These are phyloP conservation scores for Phlebiopsis gigantea DNA, from an alignment of 768 basidiomycete genomes.

Conservation along the genomic window DNA sequence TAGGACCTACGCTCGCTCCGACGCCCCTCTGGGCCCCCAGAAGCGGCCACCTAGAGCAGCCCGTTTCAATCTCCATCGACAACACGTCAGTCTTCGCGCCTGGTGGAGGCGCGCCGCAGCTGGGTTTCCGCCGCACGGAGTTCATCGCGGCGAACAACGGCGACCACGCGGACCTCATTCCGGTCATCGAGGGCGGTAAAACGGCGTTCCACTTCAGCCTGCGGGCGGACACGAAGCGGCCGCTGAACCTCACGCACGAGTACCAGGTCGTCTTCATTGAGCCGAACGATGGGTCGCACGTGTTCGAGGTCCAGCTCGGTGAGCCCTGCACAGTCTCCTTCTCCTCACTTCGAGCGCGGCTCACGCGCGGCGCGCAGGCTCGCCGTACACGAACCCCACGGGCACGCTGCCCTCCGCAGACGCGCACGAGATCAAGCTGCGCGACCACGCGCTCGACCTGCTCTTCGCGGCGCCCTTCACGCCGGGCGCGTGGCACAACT, in stretches of 20 bases:
- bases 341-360: not conserved
- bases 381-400: conserved; percentile 51
- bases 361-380: conserved; percentile 30
- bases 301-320: conserved; percentile 59
- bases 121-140: conserved; percentile 55
- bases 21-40: conserved; percentile 49
- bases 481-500: conserved; percentile 49
- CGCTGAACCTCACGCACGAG: conserved; percentile 51
- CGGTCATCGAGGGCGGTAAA: conserved; percentile 36
- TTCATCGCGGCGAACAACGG: conserved; percentile 45
- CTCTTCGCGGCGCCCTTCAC: conserved; percentile 46
- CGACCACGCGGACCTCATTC: conserved; percentile 32
- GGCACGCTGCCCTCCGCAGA: conserved; percentile 35
- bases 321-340: conserved; percentile 9
- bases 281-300: conserved; percentile 51
- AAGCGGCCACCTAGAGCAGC: conserved; percentile 37
- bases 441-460: conserved; percentile 47
- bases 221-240: conserved; percentile 31
- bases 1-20: conserved; percentile 31
- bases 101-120: conserved; percentile 42
- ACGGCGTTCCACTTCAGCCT: conserved; percentile 50
- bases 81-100: conserved; percentile 54
- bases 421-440: conserved; percentile 45
- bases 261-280: conserved; percentile 64
- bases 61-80: conserved; percentile 48